Evolutionary conservation across 1,139 yeast species (phyloP).

Genomic region (Eremothecium coryli): DNA sequence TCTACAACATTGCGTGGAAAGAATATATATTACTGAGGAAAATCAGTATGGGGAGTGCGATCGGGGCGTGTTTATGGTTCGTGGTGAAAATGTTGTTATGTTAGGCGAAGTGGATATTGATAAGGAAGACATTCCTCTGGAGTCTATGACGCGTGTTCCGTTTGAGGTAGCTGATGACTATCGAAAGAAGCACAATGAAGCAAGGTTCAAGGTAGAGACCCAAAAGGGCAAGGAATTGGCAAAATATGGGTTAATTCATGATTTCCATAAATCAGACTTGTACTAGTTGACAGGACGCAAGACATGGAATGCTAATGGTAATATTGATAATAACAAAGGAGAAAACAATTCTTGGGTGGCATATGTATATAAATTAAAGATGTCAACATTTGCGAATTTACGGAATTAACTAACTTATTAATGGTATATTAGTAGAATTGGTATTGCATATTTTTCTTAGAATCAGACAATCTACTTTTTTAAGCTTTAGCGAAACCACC

Average conservation of each 20-base stretch:
- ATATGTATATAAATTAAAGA: conserved; percentile 1
- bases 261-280: conserved; percentile 44
- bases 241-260: conserved; percentile 48
- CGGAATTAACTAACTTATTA: not conserved
- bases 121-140: conserved; percentile 65
- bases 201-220: conserved; percentile 37
- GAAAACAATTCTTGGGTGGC: not conserved
- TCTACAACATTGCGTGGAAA: conserved; percentile 80
- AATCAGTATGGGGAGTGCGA: conserved; percentile 59
- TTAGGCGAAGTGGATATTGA: conserved; percentile 92
- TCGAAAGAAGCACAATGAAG: conserved; percentile 34
- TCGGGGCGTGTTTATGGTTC: conserved; percentile 76
- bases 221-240: conserved; percentile 41
- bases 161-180: conserved; percentile 50
- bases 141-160: conserved; percentile 46
- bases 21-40: conserved; percentile 55
- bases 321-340: conserved; percentile 1
- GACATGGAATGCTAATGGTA: not conserved
- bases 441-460: not conserved
- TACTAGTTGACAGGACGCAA: conserved; percentile 29
- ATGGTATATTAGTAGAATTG: conserved; percentile 2
- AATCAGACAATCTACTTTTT: no score
- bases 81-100: conserved; percentile 97
- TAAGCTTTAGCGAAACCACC: no score
- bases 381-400: conserved; percentile 1